phyloP scores from a whole-genome alignment of 148 eudicot species.

The Vaccinium macrocarpon region DNA sequence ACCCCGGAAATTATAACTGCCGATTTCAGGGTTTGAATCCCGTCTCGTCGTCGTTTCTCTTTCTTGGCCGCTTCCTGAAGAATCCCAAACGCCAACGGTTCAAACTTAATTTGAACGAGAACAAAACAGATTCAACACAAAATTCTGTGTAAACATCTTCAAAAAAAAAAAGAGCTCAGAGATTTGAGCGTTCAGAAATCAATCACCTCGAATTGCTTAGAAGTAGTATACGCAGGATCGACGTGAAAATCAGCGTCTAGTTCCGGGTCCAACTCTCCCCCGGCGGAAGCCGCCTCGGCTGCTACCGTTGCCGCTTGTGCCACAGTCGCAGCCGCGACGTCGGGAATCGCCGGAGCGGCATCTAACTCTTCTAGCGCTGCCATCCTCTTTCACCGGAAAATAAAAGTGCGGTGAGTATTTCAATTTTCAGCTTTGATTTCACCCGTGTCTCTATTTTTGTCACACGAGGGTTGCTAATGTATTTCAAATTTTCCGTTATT shows the following conservation, averaged over 20 bases:
- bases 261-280: conserved; percentile 12
- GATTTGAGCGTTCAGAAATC: neutral
- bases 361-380: neutral
- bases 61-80: neutral
- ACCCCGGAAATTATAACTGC: conserved; percentile 4
- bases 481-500: neutral
- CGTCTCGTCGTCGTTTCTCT: neutral
- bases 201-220: conserved; percentile 12
- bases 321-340: neutral
- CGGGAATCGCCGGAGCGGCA: neutral
- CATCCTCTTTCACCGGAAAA: neutral
- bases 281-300: neutral
- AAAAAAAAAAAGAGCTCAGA: neutral
- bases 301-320: neutral
- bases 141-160: neutral
- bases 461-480: neutral
- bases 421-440: neutral
- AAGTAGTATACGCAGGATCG: conserved; percentile 2
- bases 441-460: neutral
- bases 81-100: neutral
- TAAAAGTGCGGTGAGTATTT: neutral
- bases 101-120: neutral
- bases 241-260: neutral
- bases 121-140: neutral
- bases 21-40: conserved; percentile 7